Conservation (phyloP, 371 early-diverging fungal species). For the Mucor racemosus region DNA sequence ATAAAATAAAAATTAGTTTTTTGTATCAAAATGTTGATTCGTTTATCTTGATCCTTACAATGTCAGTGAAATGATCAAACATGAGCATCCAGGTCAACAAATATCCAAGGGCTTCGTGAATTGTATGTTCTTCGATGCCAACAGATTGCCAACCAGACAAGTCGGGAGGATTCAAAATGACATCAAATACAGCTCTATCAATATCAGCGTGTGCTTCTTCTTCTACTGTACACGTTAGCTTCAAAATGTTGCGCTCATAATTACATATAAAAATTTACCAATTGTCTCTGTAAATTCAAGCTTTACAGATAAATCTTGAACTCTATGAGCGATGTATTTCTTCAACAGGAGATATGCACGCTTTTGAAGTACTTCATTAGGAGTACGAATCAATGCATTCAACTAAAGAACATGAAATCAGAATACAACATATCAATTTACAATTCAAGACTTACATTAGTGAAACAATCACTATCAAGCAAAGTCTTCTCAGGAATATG, state of each 20-base stretch:
- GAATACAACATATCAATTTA: background rate
- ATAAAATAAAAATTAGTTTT: background rate
- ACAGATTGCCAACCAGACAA: conserved; percentile 20
- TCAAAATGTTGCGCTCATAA: background rate
- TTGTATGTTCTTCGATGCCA: conserved; percentile 18
- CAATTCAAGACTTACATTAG: conserved; percentile 24
- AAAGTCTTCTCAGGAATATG: conserved; percentile 39
- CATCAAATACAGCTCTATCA: conserved; percentile 24
- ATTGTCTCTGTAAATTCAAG: conserved; percentile 49
- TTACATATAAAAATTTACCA: conserved; percentile 22
- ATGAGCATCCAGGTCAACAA: conserved; percentile 76
- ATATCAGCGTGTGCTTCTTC: conserved; percentile 31
- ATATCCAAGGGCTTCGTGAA: conserved; percentile 63
- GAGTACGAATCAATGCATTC: conserved; percentile 23
- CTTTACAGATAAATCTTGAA: conserved; percentile 51
- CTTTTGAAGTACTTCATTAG: conserved; percentile 48
- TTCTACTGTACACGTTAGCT: conserved; percentile 9
- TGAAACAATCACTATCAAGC: conserved; percentile 25
- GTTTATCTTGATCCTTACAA: conserved; percentile 57
- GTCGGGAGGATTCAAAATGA: conserved; percentile 35
- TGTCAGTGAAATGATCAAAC: conserved; percentile 80
- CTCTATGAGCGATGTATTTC: conserved; percentile 43
- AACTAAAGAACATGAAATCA: conserved; percentile 16
- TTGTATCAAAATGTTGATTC: background rate
- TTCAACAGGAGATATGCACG: conserved; percentile 49